A percentile compares a stretch with the other conserved stretches of the same genome.
These are phyloP conservation scores for Podospora pseudocomata DNA, from an alignment of 495 filamentous ascomycete genomes.

Conservation along the genomic window DNA sequence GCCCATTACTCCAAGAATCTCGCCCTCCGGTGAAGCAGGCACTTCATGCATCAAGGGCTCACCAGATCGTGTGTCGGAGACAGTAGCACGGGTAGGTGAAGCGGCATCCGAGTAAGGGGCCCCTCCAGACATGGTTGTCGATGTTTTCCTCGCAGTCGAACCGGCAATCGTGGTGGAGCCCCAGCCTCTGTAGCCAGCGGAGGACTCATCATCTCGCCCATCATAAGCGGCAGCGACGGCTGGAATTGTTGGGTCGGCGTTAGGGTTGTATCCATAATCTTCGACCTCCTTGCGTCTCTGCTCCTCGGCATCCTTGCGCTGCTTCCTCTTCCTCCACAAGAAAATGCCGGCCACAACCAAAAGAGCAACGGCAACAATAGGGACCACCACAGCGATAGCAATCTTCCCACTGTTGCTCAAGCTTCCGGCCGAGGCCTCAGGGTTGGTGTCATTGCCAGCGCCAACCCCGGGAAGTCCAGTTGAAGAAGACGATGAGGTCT, in stretches of 20 bases:
- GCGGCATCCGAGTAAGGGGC: constrained; percentile 71
- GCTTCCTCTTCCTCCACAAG: constrained; percentile 83
- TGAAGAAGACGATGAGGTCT: neutral
- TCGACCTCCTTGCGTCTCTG: constrained; percentile 90
- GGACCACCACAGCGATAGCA: constrained; percentile 90
- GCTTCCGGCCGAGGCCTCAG: constrained; percentile 28
- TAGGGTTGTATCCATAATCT: constrained; percentile 94
- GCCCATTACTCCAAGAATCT: constrained; percentile 68
- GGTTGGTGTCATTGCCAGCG: constrained; percentile 23
- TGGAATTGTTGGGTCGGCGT: constrained; percentile 81
- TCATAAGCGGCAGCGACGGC: constrained; percentile 62
- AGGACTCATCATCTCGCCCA: constrained; percentile 60
- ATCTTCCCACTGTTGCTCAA: constrained; percentile 57
- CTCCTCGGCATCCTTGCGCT: constrained; percentile 79
- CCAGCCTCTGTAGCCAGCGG: constrained; percentile 88
- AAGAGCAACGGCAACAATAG: constrained; percentile 82
- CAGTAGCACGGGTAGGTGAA: constrained; percentile 65
- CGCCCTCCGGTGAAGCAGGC: constrained; percentile 62
- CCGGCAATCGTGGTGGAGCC: constrained; percentile 69
- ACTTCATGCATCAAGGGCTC: constrained; percentile 60
- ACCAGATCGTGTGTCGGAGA: constrained; percentile 69
- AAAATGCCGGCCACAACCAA: constrained; percentile 72
- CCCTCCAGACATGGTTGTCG: constrained; percentile 83
- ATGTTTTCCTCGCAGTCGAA: constrained; percentile 75
- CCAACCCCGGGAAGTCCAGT: neutral